Evolutionary conservation across 176 grass and related monocot genomes (phyloP).

Genomic region (Lolium multiflorum): DNA sequence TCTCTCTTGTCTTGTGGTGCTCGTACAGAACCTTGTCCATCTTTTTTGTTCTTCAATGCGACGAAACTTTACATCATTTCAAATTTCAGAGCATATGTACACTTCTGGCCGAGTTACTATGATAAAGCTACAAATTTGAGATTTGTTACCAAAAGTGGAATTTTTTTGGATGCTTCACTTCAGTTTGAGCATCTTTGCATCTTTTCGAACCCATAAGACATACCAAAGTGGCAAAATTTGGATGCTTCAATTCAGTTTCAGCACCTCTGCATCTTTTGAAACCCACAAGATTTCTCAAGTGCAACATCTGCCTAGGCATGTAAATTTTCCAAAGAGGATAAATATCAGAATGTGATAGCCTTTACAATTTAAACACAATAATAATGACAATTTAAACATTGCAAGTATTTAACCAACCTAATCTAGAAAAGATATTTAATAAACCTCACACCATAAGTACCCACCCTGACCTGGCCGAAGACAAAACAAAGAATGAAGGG

Average conservation of each 20-base stretch:
- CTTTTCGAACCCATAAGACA: neutral
- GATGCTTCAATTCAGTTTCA: neutral
- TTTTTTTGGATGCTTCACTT: neutral
- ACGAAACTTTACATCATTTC: neutral
- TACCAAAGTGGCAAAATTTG: neutral
- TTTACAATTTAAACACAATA: neutral
- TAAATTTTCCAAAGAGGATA: neutral
- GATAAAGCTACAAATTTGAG: neutral
- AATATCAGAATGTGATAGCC: neutral
- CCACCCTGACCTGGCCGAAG: neutral
- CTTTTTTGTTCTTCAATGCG: neutral
- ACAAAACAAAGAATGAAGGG: neutral
- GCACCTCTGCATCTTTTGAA: neutral
- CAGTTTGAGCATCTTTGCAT: neutral
- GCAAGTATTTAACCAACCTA: conserved; percentile 1
- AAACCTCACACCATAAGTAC: neutral
- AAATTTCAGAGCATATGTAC: neutral
- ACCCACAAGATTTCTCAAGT: neutral
- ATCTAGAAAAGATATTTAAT: neutral
- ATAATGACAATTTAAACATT: neutral
- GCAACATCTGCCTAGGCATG: neutral
- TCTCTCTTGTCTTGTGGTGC: neutral
- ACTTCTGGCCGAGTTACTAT: neutral
- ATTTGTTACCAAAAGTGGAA: neutral
- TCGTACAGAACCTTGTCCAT: neutral